A percentile compares a stretch with the other conserved stretches of the same genome.
phyloP scores from a whole-genome alignment of 2,329 filamentous ascomycete species.

The Talaromyces amestolkiae region DNA sequence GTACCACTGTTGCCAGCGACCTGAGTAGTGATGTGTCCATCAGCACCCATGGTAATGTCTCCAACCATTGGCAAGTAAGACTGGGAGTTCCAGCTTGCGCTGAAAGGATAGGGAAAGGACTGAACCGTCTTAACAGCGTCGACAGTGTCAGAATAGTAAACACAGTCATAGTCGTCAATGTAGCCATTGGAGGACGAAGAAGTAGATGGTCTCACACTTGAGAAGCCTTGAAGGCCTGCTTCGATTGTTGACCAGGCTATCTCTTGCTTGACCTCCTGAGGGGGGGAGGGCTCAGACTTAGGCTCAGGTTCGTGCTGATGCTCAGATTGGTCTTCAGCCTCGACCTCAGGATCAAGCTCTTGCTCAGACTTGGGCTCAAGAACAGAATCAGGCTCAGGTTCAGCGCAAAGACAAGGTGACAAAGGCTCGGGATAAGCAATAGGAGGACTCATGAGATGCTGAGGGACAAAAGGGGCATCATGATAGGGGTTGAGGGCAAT shows the following conservation, averaged over 20 bases:
- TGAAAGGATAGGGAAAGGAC: not conserved
- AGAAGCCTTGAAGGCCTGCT: not conserved
- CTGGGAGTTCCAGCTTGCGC: not conserved
- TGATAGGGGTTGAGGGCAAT: not conserved
- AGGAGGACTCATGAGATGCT: not conserved
- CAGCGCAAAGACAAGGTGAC: not conserved
- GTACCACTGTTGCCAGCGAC: not conserved
- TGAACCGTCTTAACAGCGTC: not conserved
- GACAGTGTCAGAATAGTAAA: not conserved
- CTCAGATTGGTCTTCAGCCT: not conserved
- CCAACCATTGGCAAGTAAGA: not conserved
- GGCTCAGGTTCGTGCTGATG: not conserved
- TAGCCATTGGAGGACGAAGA: not conserved
- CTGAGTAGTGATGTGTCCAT: not conserved
- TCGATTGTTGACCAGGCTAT: not conserved
- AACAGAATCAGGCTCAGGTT: not conserved
- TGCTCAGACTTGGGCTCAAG: not conserved
- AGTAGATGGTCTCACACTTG: not conserved
- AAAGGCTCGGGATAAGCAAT: not conserved
- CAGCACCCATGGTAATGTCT: not conserved
- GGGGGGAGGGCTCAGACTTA: not conserved
- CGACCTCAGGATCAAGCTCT: not conserved
- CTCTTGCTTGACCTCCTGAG: not conserved
- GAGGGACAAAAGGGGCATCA: not conserved
- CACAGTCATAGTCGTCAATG: not conserved